A percentile compares a stretch with the other conserved stretches of the same genome.
These are phyloP conservation scores for Phytophthora rubi DNA, from an alignment of 352 stramenopile genomes.

Conservation along the genomic window DNA sequence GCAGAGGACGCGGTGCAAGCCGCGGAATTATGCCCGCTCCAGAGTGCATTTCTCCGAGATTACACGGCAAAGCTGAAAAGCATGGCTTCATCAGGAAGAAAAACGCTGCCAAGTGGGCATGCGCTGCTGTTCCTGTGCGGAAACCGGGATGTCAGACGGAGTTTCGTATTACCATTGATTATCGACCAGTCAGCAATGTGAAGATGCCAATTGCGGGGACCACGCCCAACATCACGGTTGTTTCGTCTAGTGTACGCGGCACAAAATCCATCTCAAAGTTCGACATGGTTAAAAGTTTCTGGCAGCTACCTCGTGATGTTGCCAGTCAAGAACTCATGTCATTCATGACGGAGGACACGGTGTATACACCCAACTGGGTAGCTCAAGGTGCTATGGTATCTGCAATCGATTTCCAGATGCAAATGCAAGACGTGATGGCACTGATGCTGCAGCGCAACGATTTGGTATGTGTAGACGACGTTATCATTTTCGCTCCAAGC, in stretches of 20 bases:
- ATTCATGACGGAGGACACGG: conserved; percentile 24
- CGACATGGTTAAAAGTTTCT: conserved; percentile 35
- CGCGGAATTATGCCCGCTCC: conserved; percentile 7
- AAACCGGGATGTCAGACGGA: conserved; percentile 2
- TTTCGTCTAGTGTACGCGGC: conserved; percentile 7
- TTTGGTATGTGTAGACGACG: conserved; percentile 32
- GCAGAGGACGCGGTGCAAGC: conserved; percentile 11
- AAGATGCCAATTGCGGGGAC: conserved; percentile 12
- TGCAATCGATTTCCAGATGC: conserved; percentile 17
- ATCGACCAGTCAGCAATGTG: conserved; percentile 15
- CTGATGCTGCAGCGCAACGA: conserved; percentile 21
- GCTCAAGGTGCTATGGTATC: conserved; percentile 13
- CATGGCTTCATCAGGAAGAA: conserved; percentile 11
- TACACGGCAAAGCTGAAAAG: conserved; percentile 8
- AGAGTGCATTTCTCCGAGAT: conserved; percentile 10
- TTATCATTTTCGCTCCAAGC: conserved; percentile 20
- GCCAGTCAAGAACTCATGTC: conserved; percentile 18
- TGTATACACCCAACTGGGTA: conserved; percentile 17
- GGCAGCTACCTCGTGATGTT: conserved; percentile 22
- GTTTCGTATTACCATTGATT: conserved; percentile 13
- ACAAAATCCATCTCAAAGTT: conserved; percentile 12
- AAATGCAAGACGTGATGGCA: conserved; percentile 11
- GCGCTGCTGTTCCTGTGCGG: conserved; percentile 2
- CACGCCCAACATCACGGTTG: conserved; percentile 20
- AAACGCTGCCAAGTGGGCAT: neutral